Evolutionary conservation across 345 rosid genomes (phyloP).

Genomic region (Salix koriyanagi): DNA sequence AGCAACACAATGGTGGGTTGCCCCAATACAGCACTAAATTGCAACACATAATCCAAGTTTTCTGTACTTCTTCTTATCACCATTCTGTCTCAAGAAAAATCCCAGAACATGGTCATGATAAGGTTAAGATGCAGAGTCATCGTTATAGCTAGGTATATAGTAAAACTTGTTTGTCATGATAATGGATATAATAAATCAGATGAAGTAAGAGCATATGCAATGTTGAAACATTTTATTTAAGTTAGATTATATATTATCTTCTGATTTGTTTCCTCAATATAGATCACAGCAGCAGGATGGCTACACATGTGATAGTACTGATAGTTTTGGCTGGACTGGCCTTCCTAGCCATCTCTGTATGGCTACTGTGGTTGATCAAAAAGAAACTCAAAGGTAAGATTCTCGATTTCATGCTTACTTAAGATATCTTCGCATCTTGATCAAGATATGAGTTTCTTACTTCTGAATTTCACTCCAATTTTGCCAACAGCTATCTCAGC

Average conservation of each 20-base stretch:
- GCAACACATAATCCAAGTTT: no score
- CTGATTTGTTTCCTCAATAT: slow-evolving; percentile 6
- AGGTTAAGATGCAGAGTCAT: no score
- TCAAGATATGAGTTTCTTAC: background rate
- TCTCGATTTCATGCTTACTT: background rate
- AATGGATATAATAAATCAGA: no score
- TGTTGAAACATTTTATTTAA: no score
- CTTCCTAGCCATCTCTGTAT: slow-evolving; percentile 27
- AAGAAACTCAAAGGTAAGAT: slow-evolving; percentile 42
- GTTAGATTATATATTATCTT: background rate
- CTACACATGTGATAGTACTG: slow-evolving; percentile 38
- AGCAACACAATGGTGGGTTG: no score
- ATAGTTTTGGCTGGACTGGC: slow-evolving; percentile 35
- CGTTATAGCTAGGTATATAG: no score
- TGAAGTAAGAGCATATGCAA: no score
- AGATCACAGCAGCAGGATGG: slow-evolving; percentile 34
- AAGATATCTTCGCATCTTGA: background rate
- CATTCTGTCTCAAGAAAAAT: no score
- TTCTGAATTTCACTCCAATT: background rate
- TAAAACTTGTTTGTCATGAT: no score
- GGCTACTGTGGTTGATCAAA: slow-evolving; percentile 45
- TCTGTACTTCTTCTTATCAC: no score
- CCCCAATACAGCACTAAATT: no score
- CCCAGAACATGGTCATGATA: no score
- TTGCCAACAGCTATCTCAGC: slow-evolving; percentile 23